Conservation (phyloP, 2,329 filamentous ascomycete species). For the Metarhizium anisopliae region DNA sequence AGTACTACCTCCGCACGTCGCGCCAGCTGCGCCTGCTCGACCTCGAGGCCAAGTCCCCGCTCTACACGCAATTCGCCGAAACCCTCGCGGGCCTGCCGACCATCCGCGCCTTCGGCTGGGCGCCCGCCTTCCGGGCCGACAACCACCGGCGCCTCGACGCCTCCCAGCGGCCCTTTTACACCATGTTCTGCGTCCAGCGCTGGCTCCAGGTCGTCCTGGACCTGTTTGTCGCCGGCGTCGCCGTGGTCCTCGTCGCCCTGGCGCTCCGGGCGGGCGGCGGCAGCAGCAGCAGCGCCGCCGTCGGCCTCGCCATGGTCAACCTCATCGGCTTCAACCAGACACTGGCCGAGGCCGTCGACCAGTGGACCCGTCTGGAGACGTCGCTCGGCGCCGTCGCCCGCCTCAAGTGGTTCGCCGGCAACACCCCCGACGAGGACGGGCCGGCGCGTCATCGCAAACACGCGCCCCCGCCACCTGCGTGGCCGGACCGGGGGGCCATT, state of each 20-base stretch:
- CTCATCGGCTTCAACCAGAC: slow-evolving; percentile 20
- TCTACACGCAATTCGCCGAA: slow-evolving; percentile 43
- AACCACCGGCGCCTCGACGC: slow-evolving; percentile 27
- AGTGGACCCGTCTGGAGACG: slow-evolving; percentile 28
- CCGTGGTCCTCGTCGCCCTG: slow-evolving; percentile 35
- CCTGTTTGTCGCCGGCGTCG: slow-evolving; percentile 36
- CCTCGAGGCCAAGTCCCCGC: slow-evolving; percentile 37
- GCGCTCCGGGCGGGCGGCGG: slow-evolving; percentile 18
- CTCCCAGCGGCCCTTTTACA: slow-evolving; percentile 40
- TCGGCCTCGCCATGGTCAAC: slow-evolving; percentile 22
- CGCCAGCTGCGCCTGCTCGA: slow-evolving; percentile 43
- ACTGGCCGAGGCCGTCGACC: slow-evolving; percentile 20
- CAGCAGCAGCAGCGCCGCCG: slow-evolving; percentile 15
- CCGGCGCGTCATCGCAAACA: no score
- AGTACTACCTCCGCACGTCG: slow-evolving; percentile 42
- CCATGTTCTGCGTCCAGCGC: slow-evolving; percentile 38
- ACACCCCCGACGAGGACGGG: slow-evolving; percentile 19
- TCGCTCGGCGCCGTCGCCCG: slow-evolving; percentile 25
- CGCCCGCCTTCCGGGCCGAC: slow-evolving; percentile 23
- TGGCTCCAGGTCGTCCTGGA: slow-evolving; percentile 41
- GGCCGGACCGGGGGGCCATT: slow-evolving; percentile 19
- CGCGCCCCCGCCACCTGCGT: slow-evolving; percentile 2
- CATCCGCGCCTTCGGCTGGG: slow-evolving; percentile 42
- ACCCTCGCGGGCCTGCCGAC: slow-evolving; percentile 36
- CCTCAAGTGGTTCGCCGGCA: slow-evolving; percentile 20